Conservation (phyloP, 179 eudicot species). For the Vitellaria paradoxa region DNA sequence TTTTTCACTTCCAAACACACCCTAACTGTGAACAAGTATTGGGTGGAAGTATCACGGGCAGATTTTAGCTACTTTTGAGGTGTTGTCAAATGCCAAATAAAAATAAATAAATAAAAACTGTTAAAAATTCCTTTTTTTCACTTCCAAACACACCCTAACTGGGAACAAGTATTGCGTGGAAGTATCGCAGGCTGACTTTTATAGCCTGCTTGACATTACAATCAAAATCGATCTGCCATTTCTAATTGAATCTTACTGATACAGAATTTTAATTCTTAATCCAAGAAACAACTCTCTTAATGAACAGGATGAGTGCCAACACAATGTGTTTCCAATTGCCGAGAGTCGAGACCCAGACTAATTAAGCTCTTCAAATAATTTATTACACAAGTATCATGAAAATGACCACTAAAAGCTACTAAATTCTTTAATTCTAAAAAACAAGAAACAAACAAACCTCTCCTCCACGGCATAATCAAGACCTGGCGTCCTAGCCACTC, state of each 20-base stretch:
- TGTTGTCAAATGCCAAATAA: no score
- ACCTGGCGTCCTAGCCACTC: constrained; percentile 79
- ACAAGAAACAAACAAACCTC: constrained; percentile 45
- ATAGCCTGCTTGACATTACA: constrained; percentile 3
- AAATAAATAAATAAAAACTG: no score
- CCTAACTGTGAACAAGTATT: no score
- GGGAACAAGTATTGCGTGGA: no score
- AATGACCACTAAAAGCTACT: background rate
- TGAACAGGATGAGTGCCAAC: background rate
- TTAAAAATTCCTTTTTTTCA: no score
- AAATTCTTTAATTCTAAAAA: background rate
- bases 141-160: no score
- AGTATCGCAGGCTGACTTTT: no score
- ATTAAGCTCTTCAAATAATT: background rate
- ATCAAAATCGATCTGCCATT: background rate
- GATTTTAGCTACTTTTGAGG: no score
- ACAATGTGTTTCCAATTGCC: background rate
- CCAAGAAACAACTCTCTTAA: background rate
- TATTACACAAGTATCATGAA: background rate
- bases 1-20: no score
- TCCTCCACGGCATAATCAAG: constrained; percentile 90
- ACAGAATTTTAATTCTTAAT: background rate
- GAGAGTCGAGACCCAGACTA: background rate
- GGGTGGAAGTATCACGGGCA: background rate
- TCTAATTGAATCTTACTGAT: no score